Conservation (phyloP, 2,329 filamentous ascomycete genomes). For the Alternaria atra region DNA sequence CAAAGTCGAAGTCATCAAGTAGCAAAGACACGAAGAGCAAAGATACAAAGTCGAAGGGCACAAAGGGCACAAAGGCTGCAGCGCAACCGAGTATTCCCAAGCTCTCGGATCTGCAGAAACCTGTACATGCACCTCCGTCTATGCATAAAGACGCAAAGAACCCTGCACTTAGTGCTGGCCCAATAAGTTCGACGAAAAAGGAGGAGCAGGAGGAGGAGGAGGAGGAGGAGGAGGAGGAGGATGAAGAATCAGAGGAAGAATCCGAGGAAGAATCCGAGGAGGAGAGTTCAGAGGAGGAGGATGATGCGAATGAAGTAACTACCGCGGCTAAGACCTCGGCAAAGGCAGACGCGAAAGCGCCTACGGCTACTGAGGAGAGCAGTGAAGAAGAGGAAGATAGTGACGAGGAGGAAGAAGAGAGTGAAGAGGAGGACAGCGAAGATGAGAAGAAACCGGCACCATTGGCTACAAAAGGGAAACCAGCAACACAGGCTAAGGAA, state of each 20-base stretch:
- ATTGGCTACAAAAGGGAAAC: neutral
- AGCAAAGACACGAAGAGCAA: slow-evolving; percentile 10
- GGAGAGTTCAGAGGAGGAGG: slow-evolving; percentile 8
- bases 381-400: slow-evolving; percentile 2
- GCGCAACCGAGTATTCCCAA: slow-evolving; percentile 24
- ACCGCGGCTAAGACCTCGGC: neutral
- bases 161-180: slow-evolving; percentile 32
- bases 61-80: slow-evolving; percentile 1
- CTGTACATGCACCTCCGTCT: slow-evolving; percentile 32
- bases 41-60: neutral
- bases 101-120: slow-evolving; percentile 26
- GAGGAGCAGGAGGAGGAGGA: slow-evolving; percentile 14
- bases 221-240: slow-evolving; percentile 10
- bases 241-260: slow-evolving; percentile 8
- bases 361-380: neutral
- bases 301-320: neutral
- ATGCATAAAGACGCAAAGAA: slow-evolving; percentile 39
- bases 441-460: slow-evolving; percentile 23
- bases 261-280: slow-evolving; percentile 18
- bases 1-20: slow-evolving; percentile 12
- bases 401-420: slow-evolving; percentile 8
- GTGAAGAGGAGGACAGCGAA: slow-evolving; percentile 16
- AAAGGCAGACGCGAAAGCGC: neutral
- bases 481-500: neutral
- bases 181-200: slow-evolving; percentile 25